Conservation (phyloP, 139 green algal genomes). For the Mesotaenium endlicherianum region DNA sequence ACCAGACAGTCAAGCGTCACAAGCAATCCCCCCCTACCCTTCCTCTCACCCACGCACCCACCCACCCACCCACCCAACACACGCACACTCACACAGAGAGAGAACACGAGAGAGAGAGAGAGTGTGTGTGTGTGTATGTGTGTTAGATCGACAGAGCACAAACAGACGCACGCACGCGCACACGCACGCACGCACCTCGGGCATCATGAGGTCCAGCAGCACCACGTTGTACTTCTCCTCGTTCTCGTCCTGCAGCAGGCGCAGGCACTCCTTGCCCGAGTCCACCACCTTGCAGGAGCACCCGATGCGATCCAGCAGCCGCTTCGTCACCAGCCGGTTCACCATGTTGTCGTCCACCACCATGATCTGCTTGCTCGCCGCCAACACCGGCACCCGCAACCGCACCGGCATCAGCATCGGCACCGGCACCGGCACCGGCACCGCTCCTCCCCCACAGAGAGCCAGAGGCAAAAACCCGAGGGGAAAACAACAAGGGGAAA, state of each 20-base stretch:
- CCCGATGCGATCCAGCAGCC: conserved; percentile 53
- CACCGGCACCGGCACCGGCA: background rate
- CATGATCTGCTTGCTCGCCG: conserved; percentile 11
- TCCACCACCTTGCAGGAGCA: conserved; percentile 23
- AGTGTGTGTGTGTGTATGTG: too few species aligned
- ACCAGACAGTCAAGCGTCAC: background rate
- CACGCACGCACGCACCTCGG: conserved; percentile 10
- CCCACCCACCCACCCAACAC: background rate
- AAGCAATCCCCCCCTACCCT: background rate
- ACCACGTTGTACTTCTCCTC: conserved; percentile 42
- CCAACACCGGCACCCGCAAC: background rate
- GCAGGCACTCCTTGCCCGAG: conserved; percentile 38
- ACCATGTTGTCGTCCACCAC: conserved; percentile 53
- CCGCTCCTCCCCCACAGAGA: background rate
- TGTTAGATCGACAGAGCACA: too few species aligned
- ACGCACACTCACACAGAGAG: too few species aligned
- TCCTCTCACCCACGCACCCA: background rate
- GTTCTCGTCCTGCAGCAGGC: conserved; percentile 30
- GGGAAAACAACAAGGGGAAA: background rate
- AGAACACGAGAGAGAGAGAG: too few species aligned
- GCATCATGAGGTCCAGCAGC: conserved; percentile 53
- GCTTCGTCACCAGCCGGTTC: conserved; percentile 63
- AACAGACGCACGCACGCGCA: background rate
- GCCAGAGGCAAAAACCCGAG: background rate
- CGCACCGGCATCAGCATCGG: background rate